A percentile compares a stretch with the other conserved stretches of the same genome.
These are phyloP conservation scores for Globisporangium orthogonon DNA, from an alignment of 352 stramenopile genomes.

Conservation along the genomic window DNA sequence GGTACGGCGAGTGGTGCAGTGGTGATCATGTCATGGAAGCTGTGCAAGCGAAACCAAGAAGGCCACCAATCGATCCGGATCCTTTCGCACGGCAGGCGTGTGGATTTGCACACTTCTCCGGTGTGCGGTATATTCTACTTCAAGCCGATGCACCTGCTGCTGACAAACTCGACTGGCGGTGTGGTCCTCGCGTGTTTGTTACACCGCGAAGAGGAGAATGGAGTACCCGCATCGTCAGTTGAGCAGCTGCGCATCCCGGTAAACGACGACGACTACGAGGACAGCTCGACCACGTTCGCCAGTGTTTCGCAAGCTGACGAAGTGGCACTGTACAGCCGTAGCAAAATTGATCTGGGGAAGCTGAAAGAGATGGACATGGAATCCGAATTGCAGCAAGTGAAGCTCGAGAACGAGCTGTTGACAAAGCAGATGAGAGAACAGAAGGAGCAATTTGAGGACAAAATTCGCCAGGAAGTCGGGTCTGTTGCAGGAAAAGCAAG, in stretches of 20 bases:
- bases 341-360: slow-evolving; percentile 36
- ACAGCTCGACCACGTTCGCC: slow-evolving; percentile 12
- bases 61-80: slow-evolving; percentile 21
- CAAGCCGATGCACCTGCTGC: slow-evolving; percentile 17
- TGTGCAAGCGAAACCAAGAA: slow-evolving; percentile 19
- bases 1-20: slow-evolving; percentile 37
- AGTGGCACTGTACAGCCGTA: slow-evolving; percentile 51
- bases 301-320: slow-evolving; percentile 50
- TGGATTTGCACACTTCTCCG: slow-evolving; percentile 46
- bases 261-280: slow-evolving; percentile 8
- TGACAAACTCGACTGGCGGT: slow-evolving; percentile 35
- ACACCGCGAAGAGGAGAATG: slow-evolving; percentile 1
- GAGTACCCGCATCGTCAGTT: not conserved
- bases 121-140: slow-evolving; percentile 38
- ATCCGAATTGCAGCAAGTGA: slow-evolving; percentile 55
- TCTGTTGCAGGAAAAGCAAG: slow-evolving; percentile 15
- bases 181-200: slow-evolving; percentile 36
- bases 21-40: slow-evolving; percentile 42
- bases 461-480: slow-evolving; percentile 22
- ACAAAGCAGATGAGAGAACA: slow-evolving; percentile 44
- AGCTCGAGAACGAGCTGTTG: slow-evolving; percentile 69
- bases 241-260: slow-evolving; percentile 4
- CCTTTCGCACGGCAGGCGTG: slow-evolving; percentile 18
- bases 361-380: slow-evolving; percentile 58
- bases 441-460: slow-evolving; percentile 28